Percentiles rank a stretch among this genome's conserved stretches.
These are phyloP conservation scores for Hydnum rufescens DNA, from an alignment of 768 basidiomycete species.

Conservation along the genomic window DNA sequence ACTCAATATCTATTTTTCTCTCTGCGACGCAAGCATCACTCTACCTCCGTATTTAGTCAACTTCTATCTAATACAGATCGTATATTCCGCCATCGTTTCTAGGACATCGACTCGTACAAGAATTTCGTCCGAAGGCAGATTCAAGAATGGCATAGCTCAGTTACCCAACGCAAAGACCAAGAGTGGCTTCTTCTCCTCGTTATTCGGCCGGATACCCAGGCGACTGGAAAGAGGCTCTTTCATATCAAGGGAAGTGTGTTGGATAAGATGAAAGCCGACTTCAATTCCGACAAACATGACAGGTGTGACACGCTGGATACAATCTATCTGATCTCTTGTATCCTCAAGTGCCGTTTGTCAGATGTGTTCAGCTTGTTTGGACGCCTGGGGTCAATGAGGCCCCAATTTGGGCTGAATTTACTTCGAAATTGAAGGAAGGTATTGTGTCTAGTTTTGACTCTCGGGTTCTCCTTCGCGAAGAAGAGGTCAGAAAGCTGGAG, in stretches of 20 bases:
- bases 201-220: slow-evolving; percentile 44
- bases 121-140: slow-evolving; percentile 63
- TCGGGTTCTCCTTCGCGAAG: slow-evolving; percentile 60
- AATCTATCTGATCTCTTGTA: slow-evolving; percentile 6
- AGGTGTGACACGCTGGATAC: slow-evolving; percentile 26
- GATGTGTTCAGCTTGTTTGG: slow-evolving; percentile 72
- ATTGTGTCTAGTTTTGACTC: slow-evolving; percentile 68
- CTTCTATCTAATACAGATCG: too few relatives aligned
- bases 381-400: slow-evolving; percentile 51
- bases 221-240: slow-evolving; percentile 46
- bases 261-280: slow-evolving; percentile 82
- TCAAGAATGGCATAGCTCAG: slow-evolving; percentile 68
- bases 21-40: slow-evolving; percentile 56
- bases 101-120: slow-evolving; percentile 63
- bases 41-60: neutral
- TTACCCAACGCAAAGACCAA: slow-evolving; percentile 55
- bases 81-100: too few relatives aligned
- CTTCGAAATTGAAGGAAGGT: slow-evolving; percentile 78
- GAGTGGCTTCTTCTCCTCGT: slow-evolving; percentile 90
- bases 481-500: slow-evolving; percentile 80
- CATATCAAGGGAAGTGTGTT: slow-evolving; percentile 69
- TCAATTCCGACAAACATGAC: slow-evolving; percentile 76
- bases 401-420: slow-evolving; percentile 68
- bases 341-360: slow-evolving; percentile 16
- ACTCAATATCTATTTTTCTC: slow-evolving; percentile 66